These are phyloP conservation scores for Chrysoporthe puriensis DNA, from an alignment of 2,329 filamentous ascomycete genomes.

Conservation along the genomic window DNA sequence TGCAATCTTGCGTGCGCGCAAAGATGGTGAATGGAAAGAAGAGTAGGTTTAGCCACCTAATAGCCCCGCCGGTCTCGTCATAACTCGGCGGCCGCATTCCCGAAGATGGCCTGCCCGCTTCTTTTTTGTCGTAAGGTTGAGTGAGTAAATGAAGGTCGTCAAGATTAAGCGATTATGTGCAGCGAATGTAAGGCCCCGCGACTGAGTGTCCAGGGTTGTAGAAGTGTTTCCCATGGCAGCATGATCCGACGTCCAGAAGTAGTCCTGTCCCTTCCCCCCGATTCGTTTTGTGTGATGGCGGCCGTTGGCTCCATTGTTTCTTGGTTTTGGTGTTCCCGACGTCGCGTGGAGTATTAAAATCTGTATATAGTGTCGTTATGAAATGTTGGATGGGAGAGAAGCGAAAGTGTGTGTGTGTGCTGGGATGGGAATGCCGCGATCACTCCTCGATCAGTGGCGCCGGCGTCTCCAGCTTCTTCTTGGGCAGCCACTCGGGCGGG, in stretches of 20 bases:
- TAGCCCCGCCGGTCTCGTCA: not conserved
- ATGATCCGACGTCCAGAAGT: constrained; percentile 5
- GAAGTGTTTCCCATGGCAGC: not conserved
- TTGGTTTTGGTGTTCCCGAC: constrained; percentile 1
- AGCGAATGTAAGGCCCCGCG: constrained; percentile 8
- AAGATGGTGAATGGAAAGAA: not conserved
- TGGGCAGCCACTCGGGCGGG: constrained; percentile 24
- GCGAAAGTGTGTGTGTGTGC: no score
- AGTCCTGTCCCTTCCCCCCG: not conserved
- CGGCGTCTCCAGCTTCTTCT: constrained; percentile 21
- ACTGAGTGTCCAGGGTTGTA: not conserved
- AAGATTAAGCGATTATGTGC: constrained; percentile 17
- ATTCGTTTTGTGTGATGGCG: not conserved
- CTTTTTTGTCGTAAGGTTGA: constrained; percentile 8
- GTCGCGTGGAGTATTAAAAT: not conserved
- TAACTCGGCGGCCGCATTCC: constrained; percentile 7
- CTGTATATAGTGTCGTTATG: not conserved
- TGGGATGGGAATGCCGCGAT: not conserved
- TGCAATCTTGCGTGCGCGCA: constrained; percentile 8
- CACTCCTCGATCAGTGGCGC: constrained; percentile 24
- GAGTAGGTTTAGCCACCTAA: not conserved
- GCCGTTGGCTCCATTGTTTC: not conserved
- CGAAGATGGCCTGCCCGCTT: constrained; percentile 12
- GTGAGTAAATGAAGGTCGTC: constrained; percentile 7
- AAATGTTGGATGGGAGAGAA: not conserved